Evolutionary conservation across 2,329 filamentous ascomycete genomes (phyloP), one percentile per base, ranked within the genome.

Genomic region (Davidsoniella virescens): DNA sequence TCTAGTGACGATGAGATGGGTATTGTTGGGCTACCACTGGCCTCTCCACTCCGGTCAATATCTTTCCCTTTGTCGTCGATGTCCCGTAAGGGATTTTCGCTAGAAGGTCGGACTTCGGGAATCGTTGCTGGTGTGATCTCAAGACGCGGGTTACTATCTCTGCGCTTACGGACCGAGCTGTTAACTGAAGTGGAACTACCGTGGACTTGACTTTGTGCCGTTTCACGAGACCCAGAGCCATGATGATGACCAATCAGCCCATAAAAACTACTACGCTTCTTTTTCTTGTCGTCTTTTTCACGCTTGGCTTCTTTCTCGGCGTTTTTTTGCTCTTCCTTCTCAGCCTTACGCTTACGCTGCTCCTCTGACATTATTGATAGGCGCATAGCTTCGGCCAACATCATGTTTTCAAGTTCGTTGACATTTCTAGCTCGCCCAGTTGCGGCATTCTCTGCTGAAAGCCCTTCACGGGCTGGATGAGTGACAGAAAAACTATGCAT

Each of bases 371-470:
- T 87, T n/a, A 98, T 70, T 44, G 87, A 94, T 26, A 94, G 65
- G 38, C 92, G 75, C 44, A 98, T 93, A 0, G 92, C 92, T 63
- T 98, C 92, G 72, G 92, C 87, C 71, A 96, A 87, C 92, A 98
- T 98, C 70, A 98, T 84, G 45, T 94, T 90, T 62, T 98, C 92
- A 0, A 96, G 72, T 57, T 96, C 88, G 18, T 93, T 86, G 61
- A 93, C 25, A 23, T 51, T 46, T 2, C 49, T 37, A 14, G 37
- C 23, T 17, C 43, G 49, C 8, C 41, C 39, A 12, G 47, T 42
- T 6, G 49, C 26, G 20, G 17, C 10, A 9, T 47, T 51, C 7
- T 45, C 37, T 4, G 38, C 33, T 9, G 49, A 47, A 18, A 29
- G 20, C 20, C 49, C 42, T 16, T 50, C 48, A 29, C 20, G 33